A percentile compares a stretch with the other conserved stretches of the same genome.
phyloP scores from a whole-genome alignment of 371 early-diverging fungal species.

The Cokeromyces recurvatus region DNA sequence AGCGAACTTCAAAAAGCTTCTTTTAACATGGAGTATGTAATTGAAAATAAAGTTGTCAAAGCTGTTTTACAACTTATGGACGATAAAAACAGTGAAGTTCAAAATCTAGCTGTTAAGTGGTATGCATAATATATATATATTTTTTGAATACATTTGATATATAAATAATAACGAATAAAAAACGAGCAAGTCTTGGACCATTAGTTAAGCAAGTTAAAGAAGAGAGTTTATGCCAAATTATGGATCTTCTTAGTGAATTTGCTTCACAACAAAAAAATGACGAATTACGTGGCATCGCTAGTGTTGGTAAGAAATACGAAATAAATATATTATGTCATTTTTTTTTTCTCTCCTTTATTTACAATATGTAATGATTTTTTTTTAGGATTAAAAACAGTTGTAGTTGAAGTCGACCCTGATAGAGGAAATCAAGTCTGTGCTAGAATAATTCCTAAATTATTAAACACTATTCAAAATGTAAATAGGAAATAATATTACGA shows the following conservation, averaged over 20 bases:
- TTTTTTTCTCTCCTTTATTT: no score
- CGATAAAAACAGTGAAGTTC: slow-evolving; percentile 90
- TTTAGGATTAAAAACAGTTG: slow-evolving; percentile 71
- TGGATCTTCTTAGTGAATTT: slow-evolving; percentile 61
- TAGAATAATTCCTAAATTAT: slow-evolving; percentile 60
- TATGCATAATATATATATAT: slow-evolving; percentile 14
- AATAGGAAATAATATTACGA: no score
- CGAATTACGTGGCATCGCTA: slow-evolving; percentile 72
- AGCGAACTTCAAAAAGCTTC: slow-evolving; percentile 62
- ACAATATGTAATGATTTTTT: no score
- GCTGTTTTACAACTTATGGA: slow-evolving; percentile 74
- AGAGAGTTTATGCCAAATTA: slow-evolving; percentile 59
- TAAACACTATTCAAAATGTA: slow-evolving; percentile 57
- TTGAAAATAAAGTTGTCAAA: slow-evolving; percentile 61
- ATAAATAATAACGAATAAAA: no score
- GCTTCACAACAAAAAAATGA: slow-evolving; percentile 53
- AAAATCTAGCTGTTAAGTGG: slow-evolving; percentile 91
- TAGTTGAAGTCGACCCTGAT: slow-evolving; percentile 53
- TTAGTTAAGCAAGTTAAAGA: slow-evolving; percentile 71
- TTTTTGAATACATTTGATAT: no score
- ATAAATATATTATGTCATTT: background rate
- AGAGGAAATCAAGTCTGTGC: slow-evolving; percentile 52
- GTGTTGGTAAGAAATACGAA: slow-evolving; percentile 70
- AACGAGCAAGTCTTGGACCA: slow-evolving; percentile 60
- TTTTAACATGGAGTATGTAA: slow-evolving; percentile 58